These are phyloP conservation scores for Protea cynaroides DNA, from an alignment of 164 flowering plant species.

Conservation along the genomic window DNA sequence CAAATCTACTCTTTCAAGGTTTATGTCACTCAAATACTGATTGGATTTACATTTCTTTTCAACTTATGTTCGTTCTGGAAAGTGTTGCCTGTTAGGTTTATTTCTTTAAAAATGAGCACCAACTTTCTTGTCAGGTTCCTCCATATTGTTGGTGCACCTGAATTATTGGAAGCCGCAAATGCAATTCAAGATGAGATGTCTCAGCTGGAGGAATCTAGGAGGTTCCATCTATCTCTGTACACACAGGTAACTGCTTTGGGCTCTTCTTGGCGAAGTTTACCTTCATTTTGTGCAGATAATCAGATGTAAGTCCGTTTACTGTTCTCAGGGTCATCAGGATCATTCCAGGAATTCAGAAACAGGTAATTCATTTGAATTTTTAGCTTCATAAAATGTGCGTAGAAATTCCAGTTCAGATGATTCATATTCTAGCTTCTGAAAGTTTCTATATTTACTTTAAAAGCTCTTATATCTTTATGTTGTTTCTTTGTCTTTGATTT, in stretches of 20 bases:
- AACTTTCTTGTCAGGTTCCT: slow-evolving; percentile 48
- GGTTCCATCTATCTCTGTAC: slow-evolving; percentile 70
- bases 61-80: neutral
- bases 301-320: slow-evolving; percentile 1
- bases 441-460: no score
- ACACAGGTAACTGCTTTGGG: slow-evolving; percentile 40
- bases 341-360: slow-evolving; percentile 16
- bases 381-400: neutral
- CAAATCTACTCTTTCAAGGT: slow-evolving; percentile 71
- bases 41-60: slow-evolving; percentile 1
- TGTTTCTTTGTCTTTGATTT: no score
- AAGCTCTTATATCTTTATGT: no score
- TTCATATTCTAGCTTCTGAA: neutral
- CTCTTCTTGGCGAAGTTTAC: neutral
- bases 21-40: neutral
- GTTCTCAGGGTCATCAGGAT: slow-evolving; percentile 33
- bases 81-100: neutral
- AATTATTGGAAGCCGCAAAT: slow-evolving; percentile 28
- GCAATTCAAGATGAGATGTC: slow-evolving; percentile 54
- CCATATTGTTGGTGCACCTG: slow-evolving; percentile 42
- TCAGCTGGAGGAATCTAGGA: slow-evolving; percentile 79
- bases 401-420: neutral
- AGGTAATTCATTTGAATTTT: slow-evolving; percentile 23
- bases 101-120: slow-evolving; percentile 1
- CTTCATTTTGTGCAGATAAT: neutral